Evolutionary conservation across 805 yeast genomes (phyloP).

Genomic region (Spathaspora girioi): DNA sequence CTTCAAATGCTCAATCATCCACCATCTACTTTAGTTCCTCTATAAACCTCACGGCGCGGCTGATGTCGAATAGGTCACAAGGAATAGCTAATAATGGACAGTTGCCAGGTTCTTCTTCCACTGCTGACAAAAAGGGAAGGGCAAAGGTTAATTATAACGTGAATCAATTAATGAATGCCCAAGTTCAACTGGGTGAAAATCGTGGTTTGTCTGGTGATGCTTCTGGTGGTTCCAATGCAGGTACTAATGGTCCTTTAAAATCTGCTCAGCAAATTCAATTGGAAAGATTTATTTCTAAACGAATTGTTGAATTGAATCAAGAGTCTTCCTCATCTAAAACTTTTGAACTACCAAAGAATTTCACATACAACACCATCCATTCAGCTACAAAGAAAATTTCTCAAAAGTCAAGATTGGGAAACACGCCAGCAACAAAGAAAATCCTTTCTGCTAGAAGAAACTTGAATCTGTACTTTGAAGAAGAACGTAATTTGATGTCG

Average conservation of each 20-base stretch:
- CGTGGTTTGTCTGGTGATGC: slow-evolving; percentile 4
- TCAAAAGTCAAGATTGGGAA: slow-evolving; percentile 30
- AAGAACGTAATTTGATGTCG: slow-evolving; percentile 40
- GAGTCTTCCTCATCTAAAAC: slow-evolving; percentile 19
- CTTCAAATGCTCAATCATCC: slow-evolving; percentile 25
- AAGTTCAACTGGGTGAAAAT: slow-evolving; percentile 36
- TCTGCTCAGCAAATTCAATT: slow-evolving; percentile 41
- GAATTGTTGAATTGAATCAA: slow-evolving; percentile 32
- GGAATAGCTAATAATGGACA: slow-evolving; percentile 15
- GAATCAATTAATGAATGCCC: slow-evolving; percentile 40
- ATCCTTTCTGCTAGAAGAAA: slow-evolving; percentile 41
- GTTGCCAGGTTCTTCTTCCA: slow-evolving; percentile 2
- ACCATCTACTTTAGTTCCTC: slow-evolving; percentile 40
- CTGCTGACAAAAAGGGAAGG: slow-evolving; percentile 27
- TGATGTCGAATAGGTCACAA: slow-evolving; percentile 13
- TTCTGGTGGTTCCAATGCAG: background rate
- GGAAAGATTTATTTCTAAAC: slow-evolving; percentile 33
- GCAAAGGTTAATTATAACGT: slow-evolving; percentile 44
- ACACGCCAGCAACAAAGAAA: slow-evolving; percentile 41
- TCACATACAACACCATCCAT: slow-evolving; percentile 31
- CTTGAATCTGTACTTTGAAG: slow-evolving; percentile 43
- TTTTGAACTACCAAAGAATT: slow-evolving; percentile 41
- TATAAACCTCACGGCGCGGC: slow-evolving; percentile 39
- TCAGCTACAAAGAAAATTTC: slow-evolving; percentile 16
- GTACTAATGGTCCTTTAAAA: slow-evolving; percentile 32